These are phyloP conservation scores for Immersiella caudata DNA, from an alignment of 495 filamentous ascomycete genomes.

Conservation along the genomic window DNA sequence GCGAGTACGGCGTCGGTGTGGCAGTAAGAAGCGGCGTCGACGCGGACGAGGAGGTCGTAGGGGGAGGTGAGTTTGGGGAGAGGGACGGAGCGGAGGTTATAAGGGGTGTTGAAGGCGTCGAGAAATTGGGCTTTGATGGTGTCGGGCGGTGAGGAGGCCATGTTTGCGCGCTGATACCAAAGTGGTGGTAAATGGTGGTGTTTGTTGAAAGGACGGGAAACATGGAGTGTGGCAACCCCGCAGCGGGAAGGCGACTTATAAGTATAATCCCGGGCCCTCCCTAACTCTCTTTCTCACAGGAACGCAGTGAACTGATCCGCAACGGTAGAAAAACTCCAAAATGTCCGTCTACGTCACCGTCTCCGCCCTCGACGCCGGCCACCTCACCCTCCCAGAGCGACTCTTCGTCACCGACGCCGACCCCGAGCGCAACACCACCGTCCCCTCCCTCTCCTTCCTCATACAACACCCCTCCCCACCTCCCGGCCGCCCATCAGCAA, in stretches of 20 bases:
- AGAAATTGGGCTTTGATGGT: constrained; percentile 45
- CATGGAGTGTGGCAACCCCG: too few relatives aligned
- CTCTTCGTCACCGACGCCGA: constrained; percentile 42
- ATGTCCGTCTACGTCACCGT: constrained; percentile 23
- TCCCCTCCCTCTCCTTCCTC: constrained; percentile 46
- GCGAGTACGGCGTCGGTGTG: constrained; percentile 44
- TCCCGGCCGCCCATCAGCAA: not conserved
- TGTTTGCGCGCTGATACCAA: not conserved
- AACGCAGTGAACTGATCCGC: not conserved
- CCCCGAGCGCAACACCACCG: constrained; percentile 32
- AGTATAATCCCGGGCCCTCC: too few relatives aligned
- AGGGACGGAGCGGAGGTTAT: constrained; percentile 32
- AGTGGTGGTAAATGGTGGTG: not conserved
- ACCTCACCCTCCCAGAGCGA: constrained; percentile 39
- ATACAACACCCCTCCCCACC: constrained; percentile 31
- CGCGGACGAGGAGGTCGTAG: constrained; percentile 42
- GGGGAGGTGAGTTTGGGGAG: constrained; percentile 30
- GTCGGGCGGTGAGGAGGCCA: constrained; percentile 21
- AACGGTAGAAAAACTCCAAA: not conserved
- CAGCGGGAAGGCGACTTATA: too few relatives aligned
- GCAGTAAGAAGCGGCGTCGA: constrained; percentile 45
- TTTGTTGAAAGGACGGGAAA: not conserved
- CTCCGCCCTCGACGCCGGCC: constrained; percentile 38
- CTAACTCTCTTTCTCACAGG: too few relatives aligned
- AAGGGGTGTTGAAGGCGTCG: constrained; percentile 39